A percentile compares a stretch with the other conserved stretches of the same genome.
These are phyloP conservation scores for Colletotrichum tropicale DNA, from an alignment of 2,329 filamentous ascomycete species.

Conservation along the genomic window DNA sequence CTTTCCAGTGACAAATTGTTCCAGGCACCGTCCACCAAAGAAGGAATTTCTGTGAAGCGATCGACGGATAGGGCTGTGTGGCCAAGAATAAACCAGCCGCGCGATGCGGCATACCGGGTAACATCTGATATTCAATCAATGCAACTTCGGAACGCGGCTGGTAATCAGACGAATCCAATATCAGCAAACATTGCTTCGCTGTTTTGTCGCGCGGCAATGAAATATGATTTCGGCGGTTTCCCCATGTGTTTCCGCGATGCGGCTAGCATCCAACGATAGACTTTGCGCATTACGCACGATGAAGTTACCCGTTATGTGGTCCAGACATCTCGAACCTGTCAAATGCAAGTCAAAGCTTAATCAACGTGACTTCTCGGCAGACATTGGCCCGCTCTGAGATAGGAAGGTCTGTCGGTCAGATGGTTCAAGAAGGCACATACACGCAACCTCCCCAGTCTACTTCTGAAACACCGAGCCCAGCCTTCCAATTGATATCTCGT, in stretches of 20 bases:
- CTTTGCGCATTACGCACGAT: neutral
- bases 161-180: neutral
- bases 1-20: neutral
- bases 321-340: neutral
- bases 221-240: neutral
- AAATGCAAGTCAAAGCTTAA: neutral
- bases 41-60: neutral
- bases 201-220: neutral
- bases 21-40: neutral
- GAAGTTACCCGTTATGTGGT: neutral
- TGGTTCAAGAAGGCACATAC: neutral
- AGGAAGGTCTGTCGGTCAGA: neutral
- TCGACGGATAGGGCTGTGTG: neutral
- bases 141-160: neutral
- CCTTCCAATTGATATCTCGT: rapidly evolving
- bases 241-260: neutral
- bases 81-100: neutral
- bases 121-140: neutral
- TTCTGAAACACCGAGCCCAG: neutral
- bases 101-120: neutral
- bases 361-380: neutral
- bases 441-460: rapidly evolving
- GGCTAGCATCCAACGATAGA: neutral
- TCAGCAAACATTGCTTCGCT: neutral
- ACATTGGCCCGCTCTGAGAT: neutral